These are phyloP conservation scores for Protomyces pachydermus DNA, from an alignment of 1,139 yeast species.

Conservation along the genomic window DNA sequence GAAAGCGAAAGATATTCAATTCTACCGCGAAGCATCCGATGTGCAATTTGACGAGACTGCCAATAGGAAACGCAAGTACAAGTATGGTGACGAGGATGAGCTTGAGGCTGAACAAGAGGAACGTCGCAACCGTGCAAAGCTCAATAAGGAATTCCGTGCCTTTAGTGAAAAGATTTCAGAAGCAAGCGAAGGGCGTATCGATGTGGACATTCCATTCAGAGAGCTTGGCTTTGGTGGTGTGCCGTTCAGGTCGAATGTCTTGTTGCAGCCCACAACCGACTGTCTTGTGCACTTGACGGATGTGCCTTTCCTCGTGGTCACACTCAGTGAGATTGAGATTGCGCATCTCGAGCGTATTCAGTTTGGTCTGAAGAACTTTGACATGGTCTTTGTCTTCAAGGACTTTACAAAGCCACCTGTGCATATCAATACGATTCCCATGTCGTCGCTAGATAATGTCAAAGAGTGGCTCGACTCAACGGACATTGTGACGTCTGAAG, in stretches of 20 bases:
- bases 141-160: conserved; percentile 84
- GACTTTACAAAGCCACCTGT: conserved; percentile 83
- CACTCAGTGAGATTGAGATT: conserved; percentile 85
- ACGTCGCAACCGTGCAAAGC: conserved; percentile 79
- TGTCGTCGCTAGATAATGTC: conserved; percentile 84
- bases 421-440: conserved; percentile 91
- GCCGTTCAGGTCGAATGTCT: conserved; percentile 88
- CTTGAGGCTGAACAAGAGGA: conserved; percentile 98
- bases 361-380: conserved; percentile 93
- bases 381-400: conserved; percentile 88
- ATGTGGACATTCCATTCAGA: conserved; percentile 89
- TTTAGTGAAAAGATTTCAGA: conserved; percentile 91
- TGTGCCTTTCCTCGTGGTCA: conserved; percentile 89
- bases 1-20: conserved; percentile 92
- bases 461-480: conserved; percentile 81
- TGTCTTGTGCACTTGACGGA: conserved; percentile 90
- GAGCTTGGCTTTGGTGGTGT: conserved; percentile 98
- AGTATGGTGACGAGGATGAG: conserved; percentile 98
- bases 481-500: conserved; percentile 90
- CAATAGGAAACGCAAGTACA: conserved; percentile 77
- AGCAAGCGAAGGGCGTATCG: conserved; percentile 56
- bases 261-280: conserved; percentile 95
- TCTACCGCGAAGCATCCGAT: conserved; percentile 94
- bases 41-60: conserved; percentile 97
- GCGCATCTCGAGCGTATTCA: conserved; percentile 96